These are phyloP conservation scores for Simplicillium aogashimaense DNA, from an alignment of 2,329 filamentous ascomycete genomes.

Conservation along the genomic window DNA sequence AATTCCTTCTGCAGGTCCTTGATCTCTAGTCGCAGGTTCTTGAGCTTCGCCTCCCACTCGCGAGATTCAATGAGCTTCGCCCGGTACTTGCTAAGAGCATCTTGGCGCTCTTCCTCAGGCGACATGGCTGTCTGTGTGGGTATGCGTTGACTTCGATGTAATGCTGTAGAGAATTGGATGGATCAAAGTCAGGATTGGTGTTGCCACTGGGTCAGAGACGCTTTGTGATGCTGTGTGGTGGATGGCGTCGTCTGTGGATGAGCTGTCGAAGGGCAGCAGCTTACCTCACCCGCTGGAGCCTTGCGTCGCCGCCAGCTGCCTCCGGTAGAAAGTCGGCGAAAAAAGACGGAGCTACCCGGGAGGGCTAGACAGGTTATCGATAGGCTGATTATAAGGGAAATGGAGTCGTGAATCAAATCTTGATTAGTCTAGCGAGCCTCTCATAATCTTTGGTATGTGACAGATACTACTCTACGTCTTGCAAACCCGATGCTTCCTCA, in stretches of 20 bases:
- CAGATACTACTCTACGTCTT: too few species aligned
- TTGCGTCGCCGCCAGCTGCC: slow-evolving; percentile 7
- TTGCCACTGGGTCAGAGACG: background rate
- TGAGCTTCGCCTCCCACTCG: slow-evolving; percentile 98
- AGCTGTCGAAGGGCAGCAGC: slow-evolving; percentile 12
- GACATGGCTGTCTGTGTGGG: slow-evolving; percentile 27
- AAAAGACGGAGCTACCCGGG: background rate
- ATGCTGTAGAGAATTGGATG: background rate
- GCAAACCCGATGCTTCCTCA: too few species aligned
- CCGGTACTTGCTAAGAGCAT: slow-evolving; percentile 71
- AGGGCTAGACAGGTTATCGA: background rate
- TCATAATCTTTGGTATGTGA: too few species aligned
- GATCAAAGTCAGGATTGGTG: background rate
- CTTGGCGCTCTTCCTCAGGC: slow-evolving; percentile 50
- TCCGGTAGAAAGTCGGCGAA: slow-evolving; percentile 6
- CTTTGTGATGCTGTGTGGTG: slow-evolving; percentile 1
- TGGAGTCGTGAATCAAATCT: background rate
- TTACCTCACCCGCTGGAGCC: slow-evolving; percentile 30
- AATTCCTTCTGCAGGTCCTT: slow-evolving; percentile 93
- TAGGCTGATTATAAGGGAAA: background rate
- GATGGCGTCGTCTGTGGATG: background rate
- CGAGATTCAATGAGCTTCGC: slow-evolving; percentile 82
- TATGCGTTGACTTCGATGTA: slow-evolving; percentile 1
- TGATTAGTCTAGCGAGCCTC: too few species aligned
- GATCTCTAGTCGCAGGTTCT: slow-evolving; percentile 86